These are phyloP conservation scores for Suillus spraguei DNA, from an alignment of 768 basidiomycete species.

Conservation along the genomic window DNA sequence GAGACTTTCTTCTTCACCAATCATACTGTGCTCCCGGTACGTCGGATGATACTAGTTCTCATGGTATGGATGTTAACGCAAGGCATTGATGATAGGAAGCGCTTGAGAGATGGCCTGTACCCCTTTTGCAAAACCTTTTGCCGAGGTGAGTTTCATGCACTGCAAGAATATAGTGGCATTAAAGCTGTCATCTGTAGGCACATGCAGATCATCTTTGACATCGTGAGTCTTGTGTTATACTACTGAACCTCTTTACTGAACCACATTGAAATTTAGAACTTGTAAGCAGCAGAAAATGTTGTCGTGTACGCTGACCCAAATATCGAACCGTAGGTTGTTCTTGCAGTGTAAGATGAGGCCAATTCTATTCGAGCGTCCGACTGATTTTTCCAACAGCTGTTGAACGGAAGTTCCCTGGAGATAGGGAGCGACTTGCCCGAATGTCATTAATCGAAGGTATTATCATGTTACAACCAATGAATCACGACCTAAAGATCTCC, in stretches of 20 bases:
- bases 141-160: constrained; percentile 54
- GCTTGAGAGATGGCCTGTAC: constrained; percentile 91
- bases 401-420: constrained; percentile 87
- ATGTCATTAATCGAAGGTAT: constrained; percentile 93
- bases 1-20: constrained; percentile 97
- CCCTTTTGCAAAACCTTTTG: constrained; percentile 81
- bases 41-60: constrained; percentile 26
- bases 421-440: constrained; percentile 73
- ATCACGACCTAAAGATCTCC: not conserved
- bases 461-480: constrained; percentile 7
- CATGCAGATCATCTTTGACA: constrained; percentile 91
- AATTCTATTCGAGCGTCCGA: not conserved
- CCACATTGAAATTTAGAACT: not conserved
- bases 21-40: constrained; percentile 87
- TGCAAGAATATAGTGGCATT: constrained; percentile 7
- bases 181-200: constrained; percentile 47
- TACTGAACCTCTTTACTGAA: not conserved
- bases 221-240: constrained; percentile 50
- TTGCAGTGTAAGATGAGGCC: constrained; percentile 55
- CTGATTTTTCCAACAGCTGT: constrained; percentile 53
- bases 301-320: constrained; percentile 33
- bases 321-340: constrained; percentile 43
- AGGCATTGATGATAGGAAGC: constrained; percentile 55
- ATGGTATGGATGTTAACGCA: not conserved
- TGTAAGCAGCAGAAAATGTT: constrained; percentile 43